phyloP scores from a whole-genome alignment of 2,329 filamentous ascomycete genomes.

The Pseudopyricularia javanii region DNA sequence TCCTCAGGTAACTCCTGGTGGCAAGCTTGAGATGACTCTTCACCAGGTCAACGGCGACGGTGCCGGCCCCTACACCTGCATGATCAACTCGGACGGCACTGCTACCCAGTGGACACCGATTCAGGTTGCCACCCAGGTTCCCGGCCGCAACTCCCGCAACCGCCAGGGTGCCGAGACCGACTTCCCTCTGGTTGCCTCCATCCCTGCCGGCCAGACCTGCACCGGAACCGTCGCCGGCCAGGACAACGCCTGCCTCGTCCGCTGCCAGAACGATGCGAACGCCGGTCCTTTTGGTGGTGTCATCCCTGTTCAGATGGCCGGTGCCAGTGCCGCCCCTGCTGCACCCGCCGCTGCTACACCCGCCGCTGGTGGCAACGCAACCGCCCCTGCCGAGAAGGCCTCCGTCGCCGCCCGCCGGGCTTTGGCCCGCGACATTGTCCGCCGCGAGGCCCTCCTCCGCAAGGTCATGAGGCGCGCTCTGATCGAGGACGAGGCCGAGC shows the following conservation, averaged over 20 bases:
- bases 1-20: constrained; percentile 33
- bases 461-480: not conserved
- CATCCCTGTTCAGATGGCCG: constrained; percentile 17
- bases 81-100: constrained; percentile 50
- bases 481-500: not conserved
- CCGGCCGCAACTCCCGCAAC: constrained; percentile 37
- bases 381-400: not conserved
- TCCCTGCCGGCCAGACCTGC: constrained; percentile 42
- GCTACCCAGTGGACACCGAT: constrained; percentile 39
- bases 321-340: not conserved
- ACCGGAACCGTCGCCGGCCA: constrained; percentile 48
- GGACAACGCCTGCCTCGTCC: constrained; percentile 48
- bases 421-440: constrained; percentile 1
- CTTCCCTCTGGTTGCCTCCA: constrained; percentile 41
- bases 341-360: not conserved
- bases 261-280: constrained; percentile 46
- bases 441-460: constrained; percentile 1
- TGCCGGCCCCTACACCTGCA: constrained; percentile 41
- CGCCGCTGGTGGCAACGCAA: not conserved
- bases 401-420: not conserved
- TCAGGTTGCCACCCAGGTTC: constrained; percentile 40
- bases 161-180: constrained; percentile 25
- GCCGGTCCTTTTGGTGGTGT: constrained; percentile 48
- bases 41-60: constrained; percentile 40
- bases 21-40: constrained; percentile 29